Evolutionary conservation across 169 alveolate species (phyloP), one percentile per base, ranked within the genome.

Genomic region (Hepatocystis sp.): DNA sequence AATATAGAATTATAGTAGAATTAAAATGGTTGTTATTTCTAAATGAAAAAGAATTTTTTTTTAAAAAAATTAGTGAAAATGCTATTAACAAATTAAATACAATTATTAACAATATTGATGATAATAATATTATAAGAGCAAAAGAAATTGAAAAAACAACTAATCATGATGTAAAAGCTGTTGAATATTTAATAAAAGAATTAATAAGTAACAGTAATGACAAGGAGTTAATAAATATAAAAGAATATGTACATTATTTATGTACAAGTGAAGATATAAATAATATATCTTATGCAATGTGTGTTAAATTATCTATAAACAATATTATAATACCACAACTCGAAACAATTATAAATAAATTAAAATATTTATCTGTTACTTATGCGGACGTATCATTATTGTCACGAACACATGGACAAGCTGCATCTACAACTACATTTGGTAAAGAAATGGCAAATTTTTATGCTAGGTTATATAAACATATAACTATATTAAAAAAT

Each of bases 261-360:
- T 96, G 98, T 91, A 97, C 99, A 0, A 93, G 98, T 85, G 99
- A 97, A 86, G 99, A 97, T 84, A 97, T 97, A 40, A 97, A 97
- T 84, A 97, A 97, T 85, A 90, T 97, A 13, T 92, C 98, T 21
- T 96, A 96, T 86, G 95, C 97, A 19, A 51, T 95, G 17, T 94
- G 97, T 93, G 55, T 97, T 56, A 89, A 93, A 17, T 91, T 90
- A 21, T 92, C 97, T 44, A 65, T 94, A 61, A 49, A 93, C 15
- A 55, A 89, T 27, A 92, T 93, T 8, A 42, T 96, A 13, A 76
- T 86, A 30, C 97, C 97, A 23, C 52, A 78, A 1, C 32, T 96
- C 27, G 68, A 89, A 42, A 67, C 84, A 17, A 58, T 97, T 1
- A 67, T 91, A 25, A 49, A 66, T 2, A 91, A 85, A 44, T 64